phyloP scores from a whole-genome alignment of 2,329 filamentous ascomycete genomes.

The Pseudopyricularia cyperi region DNA sequence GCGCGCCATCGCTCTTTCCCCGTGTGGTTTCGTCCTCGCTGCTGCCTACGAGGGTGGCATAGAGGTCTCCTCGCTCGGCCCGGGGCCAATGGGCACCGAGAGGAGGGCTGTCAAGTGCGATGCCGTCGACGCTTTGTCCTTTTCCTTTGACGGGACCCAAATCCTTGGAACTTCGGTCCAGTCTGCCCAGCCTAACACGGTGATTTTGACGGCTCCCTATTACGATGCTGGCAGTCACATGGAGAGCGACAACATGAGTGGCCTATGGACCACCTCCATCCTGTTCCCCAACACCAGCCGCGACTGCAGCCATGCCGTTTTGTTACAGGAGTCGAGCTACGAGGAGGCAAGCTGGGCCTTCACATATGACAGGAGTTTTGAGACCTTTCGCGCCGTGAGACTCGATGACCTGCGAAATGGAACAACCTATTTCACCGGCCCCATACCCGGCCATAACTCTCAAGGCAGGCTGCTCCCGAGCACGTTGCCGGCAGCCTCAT shows the following conservation, averaged over 20 bases:
- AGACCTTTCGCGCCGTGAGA: slow-evolving; percentile 65
- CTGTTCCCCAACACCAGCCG: slow-evolving; percentile 70
- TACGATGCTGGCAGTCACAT: slow-evolving; percentile 59
- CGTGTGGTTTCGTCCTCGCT: slow-evolving; percentile 69
- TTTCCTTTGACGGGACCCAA: slow-evolving; percentile 67
- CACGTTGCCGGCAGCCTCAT: slow-evolving; percentile 57
- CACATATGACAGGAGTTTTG: slow-evolving; percentile 63
- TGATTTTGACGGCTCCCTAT: slow-evolving; percentile 68
- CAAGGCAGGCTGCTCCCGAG: slow-evolving; percentile 51
- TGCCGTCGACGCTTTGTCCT: slow-evolving; percentile 58
- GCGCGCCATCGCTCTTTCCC: slow-evolving; percentile 66
- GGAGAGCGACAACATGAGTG: slow-evolving; percentile 54
- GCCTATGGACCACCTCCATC: slow-evolving; percentile 77
- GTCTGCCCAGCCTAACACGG: slow-evolving; percentile 52
- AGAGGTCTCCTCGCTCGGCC: slow-evolving; percentile 65
- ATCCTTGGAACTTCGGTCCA: slow-evolving; percentile 62
- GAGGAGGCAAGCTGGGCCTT: slow-evolving; percentile 65
- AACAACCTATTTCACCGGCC: slow-evolving; percentile 68
- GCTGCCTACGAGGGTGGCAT: slow-evolving; percentile 82
- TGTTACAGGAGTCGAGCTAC: slow-evolving; percentile 47
- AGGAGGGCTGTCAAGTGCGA: slow-evolving; percentile 68
- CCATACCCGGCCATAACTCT: slow-evolving; percentile 36
- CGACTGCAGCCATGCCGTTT: slow-evolving; percentile 63
- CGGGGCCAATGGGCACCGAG: slow-evolving; percentile 50
- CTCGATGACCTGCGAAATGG: slow-evolving; percentile 64